Evolutionary conservation across 768 basidiomycete genomes (phyloP), one percentile per base, ranked within the genome.

Genomic region (Chalciporus sphaerocephalus): DNA sequence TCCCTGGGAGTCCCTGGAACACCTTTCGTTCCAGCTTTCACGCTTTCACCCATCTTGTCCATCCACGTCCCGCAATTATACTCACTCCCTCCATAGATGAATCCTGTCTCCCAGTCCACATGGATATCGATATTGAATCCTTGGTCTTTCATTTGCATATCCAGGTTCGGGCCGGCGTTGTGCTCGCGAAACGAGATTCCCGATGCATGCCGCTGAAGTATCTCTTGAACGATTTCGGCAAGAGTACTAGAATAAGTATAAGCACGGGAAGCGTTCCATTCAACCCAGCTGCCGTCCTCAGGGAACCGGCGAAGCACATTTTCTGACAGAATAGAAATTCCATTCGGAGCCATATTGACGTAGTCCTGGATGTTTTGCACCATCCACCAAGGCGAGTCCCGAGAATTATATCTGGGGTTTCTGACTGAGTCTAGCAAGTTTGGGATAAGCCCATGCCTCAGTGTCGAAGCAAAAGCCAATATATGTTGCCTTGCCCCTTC

Each of bases 371-470:
- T 96, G 60, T 88, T 96, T 64, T 99, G 95, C 47, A 97, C 64
- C 89, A 98, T 95, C 92, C 93, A 98, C 95, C 94, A 98, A 4
- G 96, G 95, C 6, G 92, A 92, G 62, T 99, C 96, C 42, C 96
- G 85, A 5, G 92, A 98, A 66, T 98, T 98, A 67, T 92, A 94
- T 50, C 88, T 75, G 15, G 94, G 94, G 48, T 71, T 87, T 39
- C 83, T 80, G 20, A 86, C 74, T 11, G 93, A 96, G 66, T 98
- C 95, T 46, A 99, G 72, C 30, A 99, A 68, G 64, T 99, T 99
- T 1, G 96, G 96, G 54, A 98, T 94, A 55, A 98, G 73, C 0
- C 96, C 95, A 59, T 98, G 94, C 64, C 95, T 97, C 52, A 96
- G 64, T 3, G 91, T 93, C 11, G 90, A 91, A 7, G 88, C 86